Conservation (phyloP, 2,329 filamentous ascomycete genomes). For the Beauveria caledonica region DNA sequence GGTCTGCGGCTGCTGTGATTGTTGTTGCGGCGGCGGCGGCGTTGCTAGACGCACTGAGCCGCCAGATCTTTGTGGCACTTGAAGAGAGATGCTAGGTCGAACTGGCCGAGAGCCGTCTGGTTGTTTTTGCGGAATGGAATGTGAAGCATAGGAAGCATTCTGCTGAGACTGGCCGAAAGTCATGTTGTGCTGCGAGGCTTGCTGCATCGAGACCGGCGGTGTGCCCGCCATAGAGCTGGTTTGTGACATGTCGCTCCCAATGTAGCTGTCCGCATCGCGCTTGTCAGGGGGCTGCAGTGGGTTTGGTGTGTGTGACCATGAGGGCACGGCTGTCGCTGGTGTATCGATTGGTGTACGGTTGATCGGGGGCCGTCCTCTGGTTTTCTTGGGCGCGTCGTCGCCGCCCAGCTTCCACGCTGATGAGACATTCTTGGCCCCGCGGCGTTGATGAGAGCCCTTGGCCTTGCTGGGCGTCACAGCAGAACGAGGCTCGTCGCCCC, state of each 20-base stretch:
- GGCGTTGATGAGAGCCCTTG: slow-evolving; percentile 41
- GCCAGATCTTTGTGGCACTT: slow-evolving; percentile 43
- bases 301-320: slow-evolving; percentile 26
- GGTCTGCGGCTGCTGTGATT: neutral
- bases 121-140: neutral
- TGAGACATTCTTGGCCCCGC: slow-evolving; percentile 77
- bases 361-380: slow-evolving; percentile 71
- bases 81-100: slow-evolving; percentile 32
- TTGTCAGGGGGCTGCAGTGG: neutral
- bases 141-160: neutral
- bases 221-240: slow-evolving; percentile 52
- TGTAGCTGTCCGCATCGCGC: neutral
- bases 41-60: slow-evolving; percentile 57
- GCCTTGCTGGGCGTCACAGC: slow-evolving; percentile 60
- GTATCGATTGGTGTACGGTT: slow-evolving; percentile 52
- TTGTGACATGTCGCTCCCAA: neutral
- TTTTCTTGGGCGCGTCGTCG: slow-evolving; percentile 56
- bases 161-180: neutral
- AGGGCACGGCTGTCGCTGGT: slow-evolving; percentile 60
- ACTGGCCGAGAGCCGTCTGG: slow-evolving; percentile 17
- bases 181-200: neutral
- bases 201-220: slow-evolving; percentile 50
- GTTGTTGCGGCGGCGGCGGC: slow-evolving; percentile 33
- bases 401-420: slow-evolving; percentile 76
- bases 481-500: slow-evolving; percentile 59